A percentile compares a stretch with the other conserved stretches of the same genome.
Conservation (phyloP, 148 eudicot species). For the Camellia granthamiana region DNA sequence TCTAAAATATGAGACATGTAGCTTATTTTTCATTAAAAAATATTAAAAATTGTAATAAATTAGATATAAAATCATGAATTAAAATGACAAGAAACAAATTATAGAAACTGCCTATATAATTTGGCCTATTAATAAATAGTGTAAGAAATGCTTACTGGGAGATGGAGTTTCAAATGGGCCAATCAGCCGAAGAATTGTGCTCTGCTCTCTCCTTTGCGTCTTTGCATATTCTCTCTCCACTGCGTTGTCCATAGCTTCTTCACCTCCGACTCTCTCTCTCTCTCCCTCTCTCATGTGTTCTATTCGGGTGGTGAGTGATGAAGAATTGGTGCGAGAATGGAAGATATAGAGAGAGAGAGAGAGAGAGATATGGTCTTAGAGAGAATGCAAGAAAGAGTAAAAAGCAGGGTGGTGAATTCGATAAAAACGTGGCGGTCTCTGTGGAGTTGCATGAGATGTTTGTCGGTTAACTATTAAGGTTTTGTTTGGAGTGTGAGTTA, state of each 20-base stretch:
- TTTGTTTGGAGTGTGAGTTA: no score
- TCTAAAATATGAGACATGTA: no score
- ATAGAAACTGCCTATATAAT: no score
- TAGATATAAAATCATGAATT: no score
- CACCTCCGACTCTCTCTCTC: not conserved
- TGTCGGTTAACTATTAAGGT: not conserved
- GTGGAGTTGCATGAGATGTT: not conserved
- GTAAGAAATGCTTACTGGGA: constrained; percentile 18
- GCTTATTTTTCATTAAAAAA: no score
- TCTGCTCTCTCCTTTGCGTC: constrained; percentile 15
- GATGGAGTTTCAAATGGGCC: constrained; percentile 22
- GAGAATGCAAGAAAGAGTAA: no score
- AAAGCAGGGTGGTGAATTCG: not conserved
- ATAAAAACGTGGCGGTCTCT: not conserved
- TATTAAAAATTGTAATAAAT: no score
- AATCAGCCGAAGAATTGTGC: constrained; percentile 26
- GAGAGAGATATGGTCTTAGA: no score
- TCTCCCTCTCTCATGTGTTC: not conserved
- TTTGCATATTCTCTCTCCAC: not conserved
- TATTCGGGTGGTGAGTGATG: not conserved
- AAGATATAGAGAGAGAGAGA: no score
- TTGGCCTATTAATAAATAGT: not conserved
- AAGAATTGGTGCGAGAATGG: not conserved
- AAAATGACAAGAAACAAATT: no score
- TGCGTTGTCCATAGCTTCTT: not conserved